A percentile compares a stretch with the other conserved stretches of the same genome.
Conservation (phyloP, 768 basidiomycete genomes). For the Hypholoma sublateritium region DNA sequence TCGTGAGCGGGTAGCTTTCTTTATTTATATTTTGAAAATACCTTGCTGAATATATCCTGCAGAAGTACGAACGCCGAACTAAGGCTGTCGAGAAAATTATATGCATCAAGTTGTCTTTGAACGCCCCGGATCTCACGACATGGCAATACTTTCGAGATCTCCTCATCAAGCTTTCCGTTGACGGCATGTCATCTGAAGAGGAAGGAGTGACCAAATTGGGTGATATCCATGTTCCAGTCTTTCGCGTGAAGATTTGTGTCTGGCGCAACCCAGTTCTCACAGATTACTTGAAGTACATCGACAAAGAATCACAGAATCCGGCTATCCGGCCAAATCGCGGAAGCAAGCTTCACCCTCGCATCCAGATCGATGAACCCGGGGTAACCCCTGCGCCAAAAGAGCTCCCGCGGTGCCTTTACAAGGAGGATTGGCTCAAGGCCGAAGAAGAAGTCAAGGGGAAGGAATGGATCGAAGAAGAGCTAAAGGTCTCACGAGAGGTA, state of each 20-base stretch:
- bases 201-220: not conserved
- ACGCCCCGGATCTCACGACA: not conserved
- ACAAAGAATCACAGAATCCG: not conserved
- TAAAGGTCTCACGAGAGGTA: not conserved
- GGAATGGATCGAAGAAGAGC: constrained; percentile 2
- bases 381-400: not conserved
- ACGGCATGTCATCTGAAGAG: constrained; percentile 1
- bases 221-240: not conserved
- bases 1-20: not conserved
- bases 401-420: not conserved
- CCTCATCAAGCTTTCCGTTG: not conserved
- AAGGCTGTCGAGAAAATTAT: not conserved
- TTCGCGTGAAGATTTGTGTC: not conserved
- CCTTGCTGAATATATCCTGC: not conserved
- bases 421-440: not conserved
- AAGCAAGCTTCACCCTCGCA: not conserved
- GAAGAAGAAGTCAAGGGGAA: not conserved
- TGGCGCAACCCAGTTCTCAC: not conserved
- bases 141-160: not conserved
- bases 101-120: not conserved
- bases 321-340: not conserved
- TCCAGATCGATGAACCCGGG: not conserved
- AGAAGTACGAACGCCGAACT: not conserved
- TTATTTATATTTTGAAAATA: not conserved
- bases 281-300: not conserved